phyloP scores from a whole-genome alignment of 768 basidiomycete genomes.

The Pulveroboletus sp. region DNA sequence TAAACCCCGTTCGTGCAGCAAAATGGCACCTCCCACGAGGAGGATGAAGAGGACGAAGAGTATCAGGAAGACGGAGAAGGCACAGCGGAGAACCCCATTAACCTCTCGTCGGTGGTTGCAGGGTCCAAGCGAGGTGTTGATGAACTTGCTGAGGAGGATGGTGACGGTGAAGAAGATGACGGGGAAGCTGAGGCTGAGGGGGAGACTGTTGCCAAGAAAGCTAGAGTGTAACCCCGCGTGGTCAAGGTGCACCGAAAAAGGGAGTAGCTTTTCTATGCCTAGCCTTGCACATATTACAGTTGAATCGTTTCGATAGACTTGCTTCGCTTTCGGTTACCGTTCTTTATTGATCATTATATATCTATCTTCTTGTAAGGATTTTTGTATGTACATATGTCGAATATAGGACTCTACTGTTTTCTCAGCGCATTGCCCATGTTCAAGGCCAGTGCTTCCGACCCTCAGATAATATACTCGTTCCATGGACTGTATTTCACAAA shows the following conservation, averaged over 20 bases:
- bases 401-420: no score
- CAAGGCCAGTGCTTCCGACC: no score
- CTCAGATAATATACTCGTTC: no score
- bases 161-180: conserved; percentile 7
- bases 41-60: conserved; percentile 22
- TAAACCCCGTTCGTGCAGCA: not conserved
- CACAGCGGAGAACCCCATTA: conserved; percentile 8
- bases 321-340: not conserved
- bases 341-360: conserved; percentile 20
- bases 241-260: no score
- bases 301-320: not conserved
- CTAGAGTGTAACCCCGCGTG: conserved; percentile 18
- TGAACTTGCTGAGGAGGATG: conserved; percentile 16
- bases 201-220: conserved; percentile 20
- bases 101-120: conserved; percentile 5
- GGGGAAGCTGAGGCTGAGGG: conserved; percentile 6
- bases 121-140: conserved; percentile 27
- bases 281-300: not conserved
- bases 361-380: not conserved
- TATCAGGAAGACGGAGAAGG: conserved; percentile 12
- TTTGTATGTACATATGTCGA: not conserved
- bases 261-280: no score
- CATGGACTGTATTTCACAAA: no score
- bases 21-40: conserved; percentile 20
- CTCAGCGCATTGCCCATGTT: no score